Evolutionary conservation across 2,329 filamentous ascomycete genomes (phyloP), one percentile per base, ranked within the genome.

Genomic region (Epichloe uncinata): DNA sequence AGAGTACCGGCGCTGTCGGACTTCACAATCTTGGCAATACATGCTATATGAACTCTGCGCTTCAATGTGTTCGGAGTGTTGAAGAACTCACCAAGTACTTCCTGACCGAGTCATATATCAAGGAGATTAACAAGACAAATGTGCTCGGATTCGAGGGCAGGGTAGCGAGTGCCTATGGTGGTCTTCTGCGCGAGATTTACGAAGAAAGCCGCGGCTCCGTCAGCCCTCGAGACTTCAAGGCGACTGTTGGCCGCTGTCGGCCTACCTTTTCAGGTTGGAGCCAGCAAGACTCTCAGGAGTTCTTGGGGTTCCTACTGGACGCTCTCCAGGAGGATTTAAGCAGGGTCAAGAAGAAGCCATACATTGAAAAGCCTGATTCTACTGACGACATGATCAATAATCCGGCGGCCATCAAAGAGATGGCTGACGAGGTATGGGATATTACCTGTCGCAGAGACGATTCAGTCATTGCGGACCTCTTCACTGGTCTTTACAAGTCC

Each of bases 401-500:
- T 60, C 83, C 81, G 2, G 78, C 79, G 42, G 86, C 86, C 11
- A 88, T 98, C 61, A 79, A 82, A 51, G 79, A 84, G 55, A 87
- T 98, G 71, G 93, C 91, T 0, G 81, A 90, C 48, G 79, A 87
- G 56, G 93, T 93, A 53, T 94, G 91, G 81, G 82, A 87, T 54
- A 95, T 95, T 52, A 95, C 95, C 56, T 87, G 88, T 61, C 83
- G 84, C 55, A 83, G 93, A 48, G 95, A 98, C 57, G 89, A 97
- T 62, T 97, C 93, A 0, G 85, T 97, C 40, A 87, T 96, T 56
- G 91, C 88, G 51, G 93, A 98, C 63, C 75, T 98, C 11, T 98
- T 98, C 66, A 94, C 88, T 20, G 93, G 93, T 55, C 88, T 97
- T 77, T 98, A 97, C 77, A 96, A 97, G 70, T 97, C 94, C 42